Evolutionary conservation across 2,329 filamentous ascomycete species (phyloP).

Genomic region (Colletotrichum eremochloae): DNA sequence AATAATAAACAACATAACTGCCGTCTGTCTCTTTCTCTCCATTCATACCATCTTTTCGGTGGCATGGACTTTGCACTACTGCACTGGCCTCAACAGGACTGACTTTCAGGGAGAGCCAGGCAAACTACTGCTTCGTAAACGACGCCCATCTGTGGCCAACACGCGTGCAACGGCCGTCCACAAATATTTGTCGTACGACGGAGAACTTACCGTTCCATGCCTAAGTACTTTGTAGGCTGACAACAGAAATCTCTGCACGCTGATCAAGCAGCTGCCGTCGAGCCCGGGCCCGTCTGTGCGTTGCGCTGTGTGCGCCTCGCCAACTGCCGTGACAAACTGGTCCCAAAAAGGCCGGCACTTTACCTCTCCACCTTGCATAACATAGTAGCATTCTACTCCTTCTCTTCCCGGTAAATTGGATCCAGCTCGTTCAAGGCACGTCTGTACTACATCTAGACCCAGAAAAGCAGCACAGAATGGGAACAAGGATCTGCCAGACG

Average conservation of each 20-base stretch:
- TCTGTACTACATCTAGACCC: neutral
- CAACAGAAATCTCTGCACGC: neutral
- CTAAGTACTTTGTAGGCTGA: neutral
- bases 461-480: constrained; percentile 18
- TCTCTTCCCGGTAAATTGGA: too few species aligned
- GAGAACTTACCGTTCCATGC: neutral
- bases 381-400: neutral
- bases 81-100: neutral
- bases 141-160: neutral
- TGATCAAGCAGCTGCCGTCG: constrained; percentile 11
- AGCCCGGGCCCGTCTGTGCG: constrained; percentile 26
- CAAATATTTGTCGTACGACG: neutral
- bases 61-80: neutral
- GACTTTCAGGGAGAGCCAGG: neutral
- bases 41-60: neutral
- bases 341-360: neutral
- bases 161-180: neutral
- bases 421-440: neutral
- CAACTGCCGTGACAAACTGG: neutral
- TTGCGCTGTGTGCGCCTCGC: neutral
- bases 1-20: neutral
- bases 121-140: constrained; percentile 7
- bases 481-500: constrained; percentile 23
- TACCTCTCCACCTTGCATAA: neutral
- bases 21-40: neutral